These are phyloP conservation scores for Elongisporangium senticosum DNA, from an alignment of 352 stramenopile genomes.

Conservation along the genomic window DNA sequence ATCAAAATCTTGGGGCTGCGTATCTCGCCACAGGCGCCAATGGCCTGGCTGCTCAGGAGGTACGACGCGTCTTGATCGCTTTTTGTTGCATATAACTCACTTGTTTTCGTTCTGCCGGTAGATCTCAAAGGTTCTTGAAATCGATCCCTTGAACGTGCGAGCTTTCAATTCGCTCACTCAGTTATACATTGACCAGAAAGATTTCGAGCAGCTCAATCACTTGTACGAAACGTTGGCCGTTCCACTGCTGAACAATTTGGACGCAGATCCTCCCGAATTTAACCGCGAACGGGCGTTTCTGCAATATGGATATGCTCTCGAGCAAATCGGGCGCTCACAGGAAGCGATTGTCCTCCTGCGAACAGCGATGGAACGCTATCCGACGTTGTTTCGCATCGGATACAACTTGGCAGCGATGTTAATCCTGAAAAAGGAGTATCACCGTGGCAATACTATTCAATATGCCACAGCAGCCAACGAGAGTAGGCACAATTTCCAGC, in stretches of 20 bases:
- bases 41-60: constrained; percentile 13
- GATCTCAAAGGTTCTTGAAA: constrained; percentile 3
- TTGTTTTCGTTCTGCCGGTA: not conserved
- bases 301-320: constrained; percentile 36
- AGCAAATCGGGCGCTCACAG: constrained; percentile 6
- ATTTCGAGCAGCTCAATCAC: constrained; percentile 16
- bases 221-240: constrained; percentile 19
- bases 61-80: constrained; percentile 2
- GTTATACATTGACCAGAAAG: constrained; percentile 13
- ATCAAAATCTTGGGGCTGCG: constrained; percentile 19
- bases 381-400: constrained; percentile 26
- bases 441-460: constrained; percentile 21
- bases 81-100: not conserved
- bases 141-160: constrained; percentile 12
- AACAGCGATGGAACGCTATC: constrained; percentile 11
- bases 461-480: constrained; percentile 30
- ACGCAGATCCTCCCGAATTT: not conserved
- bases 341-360: constrained; percentile 37
- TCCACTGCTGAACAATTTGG: not conserved
- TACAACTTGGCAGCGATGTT: constrained; percentile 58
- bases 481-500: constrained; percentile 20
- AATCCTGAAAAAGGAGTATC: constrained; percentile 19
- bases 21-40: constrained; percentile 10
- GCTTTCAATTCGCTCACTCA: constrained; percentile 15
- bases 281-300: constrained; percentile 30